Conservation (phyloP, 1,284 basidiomycete species). For the Vanrija sp. region DNA sequence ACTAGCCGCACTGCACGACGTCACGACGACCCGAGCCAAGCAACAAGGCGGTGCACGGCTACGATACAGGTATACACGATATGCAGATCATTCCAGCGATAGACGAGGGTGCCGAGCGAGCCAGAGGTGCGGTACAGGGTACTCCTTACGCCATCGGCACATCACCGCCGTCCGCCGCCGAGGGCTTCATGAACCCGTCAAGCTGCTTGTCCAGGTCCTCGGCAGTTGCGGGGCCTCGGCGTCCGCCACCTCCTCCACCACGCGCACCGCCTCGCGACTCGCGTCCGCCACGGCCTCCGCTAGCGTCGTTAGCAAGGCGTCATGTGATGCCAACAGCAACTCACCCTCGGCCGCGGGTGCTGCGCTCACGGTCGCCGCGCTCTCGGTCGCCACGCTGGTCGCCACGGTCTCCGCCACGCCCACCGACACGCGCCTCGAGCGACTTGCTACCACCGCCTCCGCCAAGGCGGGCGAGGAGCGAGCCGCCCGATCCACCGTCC, state of each 20-base stretch:
- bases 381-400: not conserved
- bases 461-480: slow-evolving; percentile 5
- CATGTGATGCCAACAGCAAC: slow-evolving; percentile 25
- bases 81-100: no score
- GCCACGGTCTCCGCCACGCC: not conserved
- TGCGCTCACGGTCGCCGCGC: not conserved
- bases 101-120: no score
- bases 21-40: no score
- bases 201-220: slow-evolving; percentile 86
- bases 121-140: no score
- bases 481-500: not conserved
- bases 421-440: slow-evolving; percentile 8
- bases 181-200: slow-evolving; percentile 77
- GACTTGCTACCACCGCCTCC: not conserved
- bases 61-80: no score
- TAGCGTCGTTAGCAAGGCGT: slow-evolving; percentile 58
- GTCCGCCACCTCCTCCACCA: slow-evolving; percentile 26
- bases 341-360: not conserved
- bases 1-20: no score
- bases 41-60: no score
- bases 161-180: slow-evolving; percentile 45
- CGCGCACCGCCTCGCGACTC: not conserved
- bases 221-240: slow-evolving; percentile 59
- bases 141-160: slow-evolving; percentile 9
- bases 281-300: not conserved